Evolutionary conservation across 179 eudicot genomes (phyloP).

Genomic region (Vitellaria paradoxa): DNA sequence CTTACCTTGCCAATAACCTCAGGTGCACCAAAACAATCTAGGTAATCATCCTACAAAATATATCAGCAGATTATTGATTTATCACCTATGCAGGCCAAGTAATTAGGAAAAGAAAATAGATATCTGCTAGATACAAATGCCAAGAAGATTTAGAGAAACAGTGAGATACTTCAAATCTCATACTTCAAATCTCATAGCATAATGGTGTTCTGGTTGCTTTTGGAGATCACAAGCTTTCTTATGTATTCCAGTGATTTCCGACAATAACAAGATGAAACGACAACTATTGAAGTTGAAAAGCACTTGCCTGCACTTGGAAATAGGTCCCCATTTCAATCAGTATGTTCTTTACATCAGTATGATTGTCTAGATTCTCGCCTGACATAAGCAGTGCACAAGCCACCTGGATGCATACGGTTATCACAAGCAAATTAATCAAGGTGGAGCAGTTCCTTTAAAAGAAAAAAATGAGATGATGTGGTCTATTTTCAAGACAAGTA

Average conservation of each 20-base stretch:
- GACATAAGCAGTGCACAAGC: constrained; percentile 75
- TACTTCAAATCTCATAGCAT: background rate
- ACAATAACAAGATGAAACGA: background rate
- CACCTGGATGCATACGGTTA: constrained; percentile 39
- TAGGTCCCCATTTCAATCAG: constrained; percentile 80
- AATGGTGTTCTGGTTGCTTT: background rate
- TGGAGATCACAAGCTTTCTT: too few species aligned
- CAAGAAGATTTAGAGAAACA: too few species aligned
- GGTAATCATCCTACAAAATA: constrained; percentile 68
- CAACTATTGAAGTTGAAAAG: background rate
- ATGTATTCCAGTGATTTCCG: too few species aligned
- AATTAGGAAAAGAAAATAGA: background rate
- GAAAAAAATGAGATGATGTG: background rate
- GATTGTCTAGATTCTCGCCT: constrained; percentile 69
- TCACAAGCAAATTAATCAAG: background rate
- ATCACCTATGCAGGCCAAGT: background rate
- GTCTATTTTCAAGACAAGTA: background rate
- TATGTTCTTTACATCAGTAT: constrained; percentile 53
- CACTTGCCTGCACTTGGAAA: constrained; percentile 79
- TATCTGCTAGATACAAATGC: background rate
- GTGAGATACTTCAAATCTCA: background rate
- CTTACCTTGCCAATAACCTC: constrained; percentile 73
- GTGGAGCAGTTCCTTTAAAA: background rate
- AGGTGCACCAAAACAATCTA: constrained; percentile 77
- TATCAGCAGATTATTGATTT: background rate